Conservation (phyloP, 1,284 basidiomycete genomes). For the Ceratobasidium sp. region DNA sequence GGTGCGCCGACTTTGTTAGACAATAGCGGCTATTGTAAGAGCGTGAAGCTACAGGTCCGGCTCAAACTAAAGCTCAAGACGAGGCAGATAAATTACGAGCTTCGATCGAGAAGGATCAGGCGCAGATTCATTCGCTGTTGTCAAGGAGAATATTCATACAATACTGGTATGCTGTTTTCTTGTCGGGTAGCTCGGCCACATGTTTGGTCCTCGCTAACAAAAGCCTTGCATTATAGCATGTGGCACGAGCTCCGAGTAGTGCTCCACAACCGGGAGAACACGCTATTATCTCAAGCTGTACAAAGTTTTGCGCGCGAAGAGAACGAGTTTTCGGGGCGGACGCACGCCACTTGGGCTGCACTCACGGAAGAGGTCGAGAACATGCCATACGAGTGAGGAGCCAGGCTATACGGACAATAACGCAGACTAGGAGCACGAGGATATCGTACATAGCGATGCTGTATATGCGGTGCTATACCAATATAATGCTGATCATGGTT, state of each 20-base stretch:
- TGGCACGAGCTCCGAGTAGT: constrained; percentile 92
- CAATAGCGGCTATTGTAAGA: no score
- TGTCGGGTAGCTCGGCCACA: not conserved
- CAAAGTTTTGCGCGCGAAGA: constrained; percentile 77
- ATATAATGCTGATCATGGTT: not conserved
- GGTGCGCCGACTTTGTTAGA: no score
- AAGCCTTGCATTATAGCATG: constrained; percentile 60
- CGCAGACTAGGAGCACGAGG: not conserved
- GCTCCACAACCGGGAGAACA: constrained; percentile 85
- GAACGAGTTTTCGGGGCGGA: constrained; percentile 65
- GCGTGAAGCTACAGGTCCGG: constrained; percentile 1
- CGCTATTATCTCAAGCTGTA: constrained; percentile 75
- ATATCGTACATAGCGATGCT: not conserved
- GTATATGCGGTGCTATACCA: not conserved
- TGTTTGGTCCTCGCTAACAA: not conserved
- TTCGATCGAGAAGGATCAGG: constrained; percentile 78
- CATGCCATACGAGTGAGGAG: constrained; percentile 79
- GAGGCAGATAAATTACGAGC: constrained; percentile 78
- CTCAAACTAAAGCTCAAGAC: constrained; percentile 52
- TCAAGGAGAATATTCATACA: constrained; percentile 82
- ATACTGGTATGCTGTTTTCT: constrained; percentile 62
- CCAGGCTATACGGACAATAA: not conserved
- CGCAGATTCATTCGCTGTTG: constrained; percentile 70
- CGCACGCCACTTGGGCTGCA: constrained; percentile 74
- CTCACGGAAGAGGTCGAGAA: constrained; percentile 71